These are phyloP conservation scores for Taphrina communis DNA, from an alignment of 1,139 yeast species.

Conservation along the genomic window DNA sequence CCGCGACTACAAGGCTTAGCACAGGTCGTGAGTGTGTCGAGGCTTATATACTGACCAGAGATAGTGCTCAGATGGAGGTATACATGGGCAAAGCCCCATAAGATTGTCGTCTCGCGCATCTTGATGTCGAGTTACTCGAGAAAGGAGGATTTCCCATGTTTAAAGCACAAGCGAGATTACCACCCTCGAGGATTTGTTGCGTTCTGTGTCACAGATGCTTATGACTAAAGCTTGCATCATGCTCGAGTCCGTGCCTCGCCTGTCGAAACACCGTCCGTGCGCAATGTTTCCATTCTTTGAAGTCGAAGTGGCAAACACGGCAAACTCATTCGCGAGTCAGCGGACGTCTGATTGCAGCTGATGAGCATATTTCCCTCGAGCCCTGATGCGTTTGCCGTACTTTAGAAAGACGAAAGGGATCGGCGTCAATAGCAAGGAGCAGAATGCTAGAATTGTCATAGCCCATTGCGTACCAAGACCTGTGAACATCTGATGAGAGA, in stretches of 20 bases:
- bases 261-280: slow-evolving; percentile 3
- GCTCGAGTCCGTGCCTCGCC: slow-evolving; percentile 1
- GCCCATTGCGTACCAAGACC: slow-evolving; percentile 82
- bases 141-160: not conserved
- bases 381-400: slow-evolving; percentile 54
- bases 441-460: slow-evolving; percentile 78
- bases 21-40: not conserved
- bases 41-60: not conserved
- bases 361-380: slow-evolving; percentile 57
- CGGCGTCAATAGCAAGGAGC: slow-evolving; percentile 76
- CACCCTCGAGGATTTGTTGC: not conserved
- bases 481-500: slow-evolving; percentile 72
- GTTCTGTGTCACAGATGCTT: not conserved
- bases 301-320: not conserved
- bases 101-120: not conserved
- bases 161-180: not conserved
- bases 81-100: not conserved
- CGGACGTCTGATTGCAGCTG: not conserved
- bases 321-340: not conserved
- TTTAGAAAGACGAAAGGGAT: slow-evolving; percentile 78
- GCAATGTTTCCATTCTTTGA: not conserved
- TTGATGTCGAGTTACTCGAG: no score
- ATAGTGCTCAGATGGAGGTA: no score
- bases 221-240: not conserved
- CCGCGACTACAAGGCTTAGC: not conserved